Base-by-base conservation (phyloP, 805 yeast species). In the Spathaspora gorwiae region DNA sequence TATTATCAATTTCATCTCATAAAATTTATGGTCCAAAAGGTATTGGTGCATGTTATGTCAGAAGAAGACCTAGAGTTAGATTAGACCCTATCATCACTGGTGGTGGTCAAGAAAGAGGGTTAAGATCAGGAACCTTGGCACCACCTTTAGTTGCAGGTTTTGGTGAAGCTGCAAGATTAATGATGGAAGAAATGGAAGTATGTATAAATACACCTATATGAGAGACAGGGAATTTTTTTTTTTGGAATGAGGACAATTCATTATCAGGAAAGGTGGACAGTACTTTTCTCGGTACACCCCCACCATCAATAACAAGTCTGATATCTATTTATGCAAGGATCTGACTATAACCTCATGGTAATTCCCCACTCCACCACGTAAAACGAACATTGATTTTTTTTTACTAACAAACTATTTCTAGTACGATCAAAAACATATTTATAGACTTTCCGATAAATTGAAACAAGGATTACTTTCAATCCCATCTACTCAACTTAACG, bases 81-180 rank as follows among this genome's bases (percentile, higher is more conserved):
- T 64, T 94, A 50, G 97, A 90, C 53, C 97, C 99, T 19, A 74
- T 94, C 45, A 87, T 94, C 54, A 85, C 90, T 48, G 99, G 99
- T 54, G 99, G 99, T 70, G 99, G 99, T 43, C 99, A 94, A 72
- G 99, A 94, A 72, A 85, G 99, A 73, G 99, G 99, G 48, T 75
- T 94, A 59, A 80, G 99, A 70, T 87, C 96, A 5, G 99, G 99
- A 49, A 94, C 99, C 27, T 77, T 94, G 61, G 90, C 99, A 4
- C 96, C 99, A n/a, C 96, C 98, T 19, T 75, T 90, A 60, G 87
- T 92, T 36, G 84, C 90, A 32, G 99, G 99, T 0, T 89, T 94
- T 64, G 99, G 99, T 50, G 98, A 94, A 68, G 99, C 99, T 30
- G 94, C 97, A 36, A 78, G 96, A 60, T 66, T 94, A 49, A 84